A percentile compares a stretch with the other conserved stretches of the same genome.
These are phyloP conservation scores for Gossypioides kirkii DNA, from an alignment of 345 rosid genomes.

Conservation along the genomic window DNA sequence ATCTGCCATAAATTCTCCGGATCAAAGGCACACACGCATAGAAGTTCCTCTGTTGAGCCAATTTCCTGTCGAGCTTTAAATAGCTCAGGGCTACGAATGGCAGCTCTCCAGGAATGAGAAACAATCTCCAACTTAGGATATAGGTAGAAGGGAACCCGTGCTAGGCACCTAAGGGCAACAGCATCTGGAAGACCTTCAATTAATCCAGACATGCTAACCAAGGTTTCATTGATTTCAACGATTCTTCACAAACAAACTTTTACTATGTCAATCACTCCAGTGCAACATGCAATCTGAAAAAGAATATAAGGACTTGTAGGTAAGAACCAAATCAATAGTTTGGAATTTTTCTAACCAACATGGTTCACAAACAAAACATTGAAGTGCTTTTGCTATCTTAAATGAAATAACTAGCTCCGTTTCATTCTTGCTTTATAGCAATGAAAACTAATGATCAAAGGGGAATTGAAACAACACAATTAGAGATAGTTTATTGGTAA, in stretches of 20 bases:
- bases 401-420: conserved; percentile 2
- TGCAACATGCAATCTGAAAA: conserved; percentile 27
- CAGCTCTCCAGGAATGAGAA: conserved; percentile 89
- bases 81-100: conserved; percentile 64
- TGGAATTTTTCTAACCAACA: background rate
- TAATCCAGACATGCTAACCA: conserved; percentile 70
- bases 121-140: conserved; percentile 85
- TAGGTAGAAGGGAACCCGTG: conserved; percentile 66
- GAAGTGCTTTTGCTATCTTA: background rate
- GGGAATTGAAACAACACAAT: background rate
- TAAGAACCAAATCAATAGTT: conserved; percentile 8
- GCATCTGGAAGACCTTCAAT: conserved; percentile 93
- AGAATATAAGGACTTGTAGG: background rate
- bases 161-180: conserved; percentile 90
- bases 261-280: background rate
- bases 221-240: conserved; percentile 38
- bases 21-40: conserved; percentile 83
- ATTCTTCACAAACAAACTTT: conserved; percentile 16
- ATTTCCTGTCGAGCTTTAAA: conserved; percentile 71
- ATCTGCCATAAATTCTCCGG: conserved; percentile 97
- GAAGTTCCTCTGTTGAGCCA: conserved; percentile 58
- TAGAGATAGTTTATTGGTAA: background rate
- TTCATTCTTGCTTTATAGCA: no score
- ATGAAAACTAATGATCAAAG: background rate
- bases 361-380: background rate